phyloP scores from a whole-genome alignment of 1,284 basidiomycete genomes.

The Rhodofomes roseus region DNA sequence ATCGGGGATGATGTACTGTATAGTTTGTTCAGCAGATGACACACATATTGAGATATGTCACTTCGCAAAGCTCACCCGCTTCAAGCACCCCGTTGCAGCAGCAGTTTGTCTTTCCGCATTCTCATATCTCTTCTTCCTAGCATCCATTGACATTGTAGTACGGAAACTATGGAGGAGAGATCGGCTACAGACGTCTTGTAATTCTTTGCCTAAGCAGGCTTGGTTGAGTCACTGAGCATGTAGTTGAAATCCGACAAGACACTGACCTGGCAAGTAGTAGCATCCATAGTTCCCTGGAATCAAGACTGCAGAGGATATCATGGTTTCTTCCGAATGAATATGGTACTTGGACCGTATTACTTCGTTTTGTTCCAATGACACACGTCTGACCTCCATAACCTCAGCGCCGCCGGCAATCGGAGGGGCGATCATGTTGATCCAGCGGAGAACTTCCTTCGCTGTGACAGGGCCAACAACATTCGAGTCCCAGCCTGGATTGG shows the following conservation, averaged over 20 bases:
- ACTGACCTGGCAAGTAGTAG: not conserved
- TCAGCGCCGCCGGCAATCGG: not conserved
- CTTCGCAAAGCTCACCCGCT: no score
- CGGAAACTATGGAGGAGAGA: no score
- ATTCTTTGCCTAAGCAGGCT: not conserved
- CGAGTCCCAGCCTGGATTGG: not conserved
- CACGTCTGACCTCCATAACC: not conserved
- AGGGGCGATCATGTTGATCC: not conserved
- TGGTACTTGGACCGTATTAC: not conserved
- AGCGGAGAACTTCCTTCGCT: not conserved
- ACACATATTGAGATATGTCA: no score
- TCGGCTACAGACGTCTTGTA: no score
- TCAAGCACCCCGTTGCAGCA: no score
- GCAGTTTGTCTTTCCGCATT: no score
- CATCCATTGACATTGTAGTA: no score
- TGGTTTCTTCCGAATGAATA: not conserved
- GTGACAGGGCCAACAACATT: not conserved
- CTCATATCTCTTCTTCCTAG: no score
- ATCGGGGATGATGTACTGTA: no score
- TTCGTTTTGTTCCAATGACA: not conserved
- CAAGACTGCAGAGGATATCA: not conserved
- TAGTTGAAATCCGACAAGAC: not conserved
- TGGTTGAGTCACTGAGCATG: not conserved
- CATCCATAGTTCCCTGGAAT: not conserved
- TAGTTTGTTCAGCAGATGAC: no score